Base-by-base conservation (phyloP, 2,329 filamentous ascomycete genomes). In the Magnaporthales sp. region DNA sequence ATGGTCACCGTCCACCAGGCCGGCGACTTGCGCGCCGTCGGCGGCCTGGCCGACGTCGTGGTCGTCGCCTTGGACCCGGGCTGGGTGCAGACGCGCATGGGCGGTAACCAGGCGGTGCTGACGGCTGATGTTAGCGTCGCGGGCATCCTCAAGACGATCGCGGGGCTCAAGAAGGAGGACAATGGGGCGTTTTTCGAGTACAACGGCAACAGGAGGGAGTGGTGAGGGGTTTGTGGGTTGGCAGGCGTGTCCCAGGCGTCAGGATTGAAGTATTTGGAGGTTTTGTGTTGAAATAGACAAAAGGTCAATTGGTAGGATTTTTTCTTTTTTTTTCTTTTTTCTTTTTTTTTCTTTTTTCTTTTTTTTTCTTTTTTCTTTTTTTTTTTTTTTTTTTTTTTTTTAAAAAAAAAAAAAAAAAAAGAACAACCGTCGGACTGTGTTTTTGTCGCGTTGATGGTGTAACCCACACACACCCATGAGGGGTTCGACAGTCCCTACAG, bases 141-240 rank as follows among this genome's bases (percentile, higher is more conserved):
- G 0, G 71, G 70, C 2, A 97, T 95, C 8, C 78, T 99, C 70
- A 86, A 87, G 74, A 88, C 97, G 77, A 79, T 99, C 62, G 88
- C 87, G 68, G 83, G 87, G 11, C 80, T 87, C 13, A 91, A 95
- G 73, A 83, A 85, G 13, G 78, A 80, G 54, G 73, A 76, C 62
- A 75, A 70, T 22, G 71, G 67, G 1, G 64, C 66, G 15, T 76
- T 74, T 29, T 72, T 68, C 8, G 64, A 66, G 9, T 62, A 71
- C 38, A 27, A 67, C 4, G 74, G 75, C 1, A 63, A 68, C 11
- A 67, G 27, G 60, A 32, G 27, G 26, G 7, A 30, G 27, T 62
- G 26, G 26, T 62, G 26, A 62, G 19, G 54, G 22, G 7, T 5
- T 5, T 7, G 22, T 26, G 4, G 11, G 11, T 26, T 26, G 24